Base-by-base conservation (phyloP, 2,329 filamentous ascomycete species). In the Paracoccidioides lutzii region DNA sequence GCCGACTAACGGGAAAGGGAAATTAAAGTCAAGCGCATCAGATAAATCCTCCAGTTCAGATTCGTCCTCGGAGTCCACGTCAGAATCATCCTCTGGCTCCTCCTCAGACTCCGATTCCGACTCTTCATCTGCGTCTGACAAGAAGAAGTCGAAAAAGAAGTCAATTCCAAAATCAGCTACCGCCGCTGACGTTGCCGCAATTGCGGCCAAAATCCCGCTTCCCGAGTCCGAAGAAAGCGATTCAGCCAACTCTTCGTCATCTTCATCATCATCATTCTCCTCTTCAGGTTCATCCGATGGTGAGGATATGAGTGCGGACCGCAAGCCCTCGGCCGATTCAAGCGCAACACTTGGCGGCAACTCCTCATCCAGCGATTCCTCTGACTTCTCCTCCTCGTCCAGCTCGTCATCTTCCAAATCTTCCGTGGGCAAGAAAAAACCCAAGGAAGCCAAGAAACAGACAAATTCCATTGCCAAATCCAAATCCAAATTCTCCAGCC, bases 171-270 rank as follows among this genome's bases (percentile, higher is more conserved):
- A 51, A 51, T 51, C 49, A n/a, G 7, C 37, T 5, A 28, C 32
- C 10, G 38, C 15, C 7, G 63, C 65, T 38, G 63, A 64, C 12
- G 4, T 46, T 46, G 44, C 28, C 30, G 30, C 22, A 59, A 55
- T 60, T 22, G 69, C 69, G 2, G 61, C 59, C 40, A 71, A 72
- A 59, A 68, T 66, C 5, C 67, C 69, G 3, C 63, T 71, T 9
- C 70, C 70, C 1, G 61, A 64, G 8, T 71, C 70, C 5, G 64
- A 64, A 55, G 65, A 64, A 2, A 61, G 54, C 46, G 49, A 55
- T 41, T 57, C 52, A 15, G 55, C 53, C 52, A 51, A 54, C 52
- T 59, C 56, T 49, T 48, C 43, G 33, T 59, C 53, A 3, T 57
- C 57, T 5, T 57, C 52, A 43, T 60, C 60, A 40, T 65, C 64